phyloP scores from a whole-genome alignment of 257 asterid genomes.

The Fraxinus pennsylvanica region DNA sequence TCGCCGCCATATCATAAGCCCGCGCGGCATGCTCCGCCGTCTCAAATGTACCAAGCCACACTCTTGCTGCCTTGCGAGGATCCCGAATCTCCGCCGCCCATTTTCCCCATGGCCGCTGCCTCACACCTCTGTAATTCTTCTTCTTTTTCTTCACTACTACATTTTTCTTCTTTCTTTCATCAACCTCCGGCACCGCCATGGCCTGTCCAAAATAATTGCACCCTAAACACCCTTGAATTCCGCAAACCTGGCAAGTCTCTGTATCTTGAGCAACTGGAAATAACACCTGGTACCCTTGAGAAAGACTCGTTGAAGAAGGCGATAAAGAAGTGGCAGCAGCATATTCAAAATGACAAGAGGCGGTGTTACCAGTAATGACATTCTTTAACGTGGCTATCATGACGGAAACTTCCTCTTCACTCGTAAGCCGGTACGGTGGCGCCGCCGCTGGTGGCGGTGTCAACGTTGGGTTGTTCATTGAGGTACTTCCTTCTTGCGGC shows the following conservation, averaged over 20 bases:
- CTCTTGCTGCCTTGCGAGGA: constrained; percentile 78
- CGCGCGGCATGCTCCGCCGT: constrained; percentile 86
- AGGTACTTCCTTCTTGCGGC: constrained; percentile 19
- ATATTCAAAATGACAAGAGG: background rate
- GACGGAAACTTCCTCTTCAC: constrained; percentile 58
- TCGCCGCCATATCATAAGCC: constrained; percentile 81
- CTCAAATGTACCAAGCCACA: constrained; percentile 87
- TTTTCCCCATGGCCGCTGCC: constrained; percentile 96
- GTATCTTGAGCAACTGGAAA: constrained; percentile 40
- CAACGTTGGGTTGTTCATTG: background rate
- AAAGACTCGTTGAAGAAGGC: background rate
- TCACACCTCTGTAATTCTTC: constrained; percentile 85
- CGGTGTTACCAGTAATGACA: constrained; percentile 46
- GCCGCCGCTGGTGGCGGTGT: background rate
- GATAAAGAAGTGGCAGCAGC: background rate
- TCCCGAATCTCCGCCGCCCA: constrained; percentile 95
- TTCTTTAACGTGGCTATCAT: constrained; percentile 67
- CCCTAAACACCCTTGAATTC: constrained; percentile 68
- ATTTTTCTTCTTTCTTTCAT: constrained; percentile 26
- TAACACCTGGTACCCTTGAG: constrained; percentile 9
- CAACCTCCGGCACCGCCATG: background rate
- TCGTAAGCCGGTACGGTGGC: constrained; percentile 32
- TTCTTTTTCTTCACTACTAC: constrained; percentile 39
- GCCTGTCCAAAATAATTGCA: constrained; percentile 53
- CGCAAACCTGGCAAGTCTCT: constrained; percentile 59